Conservation (phyloP, 2,329 filamentous ascomycete genomes). For the Pestalotiopsis sp. region DNA sequence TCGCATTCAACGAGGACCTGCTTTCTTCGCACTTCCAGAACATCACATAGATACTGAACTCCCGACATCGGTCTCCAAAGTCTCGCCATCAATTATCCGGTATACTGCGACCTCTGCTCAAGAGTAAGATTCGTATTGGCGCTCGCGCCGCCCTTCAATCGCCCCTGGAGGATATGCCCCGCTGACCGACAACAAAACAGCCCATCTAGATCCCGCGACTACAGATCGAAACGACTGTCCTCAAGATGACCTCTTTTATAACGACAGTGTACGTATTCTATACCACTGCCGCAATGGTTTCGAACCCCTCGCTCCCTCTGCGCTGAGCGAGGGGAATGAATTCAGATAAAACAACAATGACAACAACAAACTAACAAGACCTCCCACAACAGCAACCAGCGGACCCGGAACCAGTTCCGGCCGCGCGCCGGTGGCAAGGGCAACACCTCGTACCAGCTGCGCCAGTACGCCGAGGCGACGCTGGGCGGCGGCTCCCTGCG, state of each 20-base stretch:
- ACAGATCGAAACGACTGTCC: not conserved
- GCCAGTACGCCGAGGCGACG: slow-evolving; percentile 97
- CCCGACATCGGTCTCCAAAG: not conserved
- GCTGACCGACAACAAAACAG: not conserved
- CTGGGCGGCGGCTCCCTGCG: slow-evolving; percentile 90
- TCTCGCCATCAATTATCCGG: not conserved
- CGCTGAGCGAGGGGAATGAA: slow-evolving; percentile 13
- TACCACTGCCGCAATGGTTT: too few species aligned
- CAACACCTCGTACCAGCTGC: slow-evolving; percentile 82
- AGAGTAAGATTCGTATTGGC: not conserved
- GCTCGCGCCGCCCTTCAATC: not conserved
- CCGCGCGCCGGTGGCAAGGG: slow-evolving; percentile 83
- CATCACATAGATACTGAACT: not conserved
- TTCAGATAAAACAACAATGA: slow-evolving; percentile 23
- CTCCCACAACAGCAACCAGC: slow-evolving; percentile 66
- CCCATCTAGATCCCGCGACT: not conserved
- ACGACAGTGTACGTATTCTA: slow-evolving; percentile 54
- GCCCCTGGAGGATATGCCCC: not conserved
- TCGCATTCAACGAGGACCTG: too few species aligned
- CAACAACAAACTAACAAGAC: slow-evolving; percentile 36
- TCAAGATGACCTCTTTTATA: slow-evolving; percentile 73
- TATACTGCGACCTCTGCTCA: not conserved
- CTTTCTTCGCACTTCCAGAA: not conserved
- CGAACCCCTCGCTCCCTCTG: slow-evolving; percentile 16
- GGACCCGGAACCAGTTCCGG: slow-evolving; percentile 87